phyloP scores from a whole-genome alignment of 164 flowering plant species.

The Vitis amurensis region DNA sequence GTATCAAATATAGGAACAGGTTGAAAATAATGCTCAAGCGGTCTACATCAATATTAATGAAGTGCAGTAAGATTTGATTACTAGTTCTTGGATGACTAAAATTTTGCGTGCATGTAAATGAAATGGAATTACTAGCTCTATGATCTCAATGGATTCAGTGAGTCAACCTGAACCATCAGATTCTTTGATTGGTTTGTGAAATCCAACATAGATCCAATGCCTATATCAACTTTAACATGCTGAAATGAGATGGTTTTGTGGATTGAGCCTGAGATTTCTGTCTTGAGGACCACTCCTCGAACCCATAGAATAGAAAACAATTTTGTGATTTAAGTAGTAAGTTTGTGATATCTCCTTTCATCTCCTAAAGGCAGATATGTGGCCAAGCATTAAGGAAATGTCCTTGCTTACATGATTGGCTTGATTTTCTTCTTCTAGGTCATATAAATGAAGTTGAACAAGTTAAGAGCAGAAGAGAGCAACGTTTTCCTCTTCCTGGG shows the following conservation, averaged over 20 bases:
- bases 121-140: too few relatives aligned
- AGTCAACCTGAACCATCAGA: too few relatives aligned
- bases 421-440: slow-evolving; percentile 20
- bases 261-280: background rate
- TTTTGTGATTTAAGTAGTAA: background rate
- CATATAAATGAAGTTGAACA: slow-evolving; percentile 29
- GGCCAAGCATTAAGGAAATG: background rate
- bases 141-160: too few relatives aligned
- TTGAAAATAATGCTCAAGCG: too few relatives aligned
- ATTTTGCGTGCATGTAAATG: too few relatives aligned
- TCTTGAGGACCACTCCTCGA: background rate
- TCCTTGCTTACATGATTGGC: background rate
- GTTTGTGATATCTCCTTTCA: background rate
- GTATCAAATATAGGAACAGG: too few relatives aligned
- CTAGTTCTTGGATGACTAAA: too few relatives aligned
- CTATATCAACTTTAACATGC: background rate
- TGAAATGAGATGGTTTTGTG: background rate
- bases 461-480: slow-evolving; percentile 61
- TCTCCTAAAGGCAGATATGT: background rate
- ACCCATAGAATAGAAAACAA: too few relatives aligned
- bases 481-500: slow-evolving; percentile 75
- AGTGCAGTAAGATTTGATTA: too few relatives aligned
- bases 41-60: too few relatives aligned
- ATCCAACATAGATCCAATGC: background rate
- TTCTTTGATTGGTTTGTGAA: background rate